Evolutionary conservation across 495 filamentous ascomycete genomes (phyloP), one percentile per base, ranked within the genome.

Genomic region (Lasiosphaeriaceae sp.): DNA sequence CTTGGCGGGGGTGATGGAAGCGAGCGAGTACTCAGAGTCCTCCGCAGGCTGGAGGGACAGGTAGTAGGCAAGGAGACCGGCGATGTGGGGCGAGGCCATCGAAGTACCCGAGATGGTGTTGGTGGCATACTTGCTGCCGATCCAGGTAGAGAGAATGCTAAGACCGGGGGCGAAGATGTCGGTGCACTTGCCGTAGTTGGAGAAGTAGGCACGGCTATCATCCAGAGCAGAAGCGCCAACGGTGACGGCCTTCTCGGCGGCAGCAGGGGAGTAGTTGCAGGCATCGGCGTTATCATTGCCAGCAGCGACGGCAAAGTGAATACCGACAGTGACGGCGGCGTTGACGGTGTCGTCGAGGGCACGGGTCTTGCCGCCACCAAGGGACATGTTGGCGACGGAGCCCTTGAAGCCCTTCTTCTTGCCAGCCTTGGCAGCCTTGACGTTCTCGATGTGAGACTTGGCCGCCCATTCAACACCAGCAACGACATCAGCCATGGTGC

Each of bases 51-150:
- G 92, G 26, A 99, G 88, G 56, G 95, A 99, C 45, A 99, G 86
- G 76, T 93, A 89, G 81, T 99, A 99, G 74, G 95, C 95, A 63
- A 96, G 79, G 50, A 99, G 88, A 83, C 95, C 95, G 57, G 87
- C 87, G 67, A 99, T 89, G 70, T 99, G 95, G 63, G 95, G 95
- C 31, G 93, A 97, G 54, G 95, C 95, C 95, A 99, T 99, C 24
- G 95, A 99, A 56, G 95, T 99, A 63, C 95, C 95, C 24, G 95
- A 99, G 78, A 99, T 99, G 72, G 90, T 96, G 83, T 99, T 99
- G 77, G 86, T 80, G 63, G 92, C 92, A 67, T 89, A 86, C 70
- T 93, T 86, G 86, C 88, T 90, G 67, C 95, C 95, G 66, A 91
- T 94, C 95, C 95, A 99, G 74, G 94, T 96, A 29, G 95, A 97